Percentiles rank a stretch among this genome's conserved stretches.
Conservation (phyloP, 345 rosid species). For the Gossypium sturtianum region DNA sequence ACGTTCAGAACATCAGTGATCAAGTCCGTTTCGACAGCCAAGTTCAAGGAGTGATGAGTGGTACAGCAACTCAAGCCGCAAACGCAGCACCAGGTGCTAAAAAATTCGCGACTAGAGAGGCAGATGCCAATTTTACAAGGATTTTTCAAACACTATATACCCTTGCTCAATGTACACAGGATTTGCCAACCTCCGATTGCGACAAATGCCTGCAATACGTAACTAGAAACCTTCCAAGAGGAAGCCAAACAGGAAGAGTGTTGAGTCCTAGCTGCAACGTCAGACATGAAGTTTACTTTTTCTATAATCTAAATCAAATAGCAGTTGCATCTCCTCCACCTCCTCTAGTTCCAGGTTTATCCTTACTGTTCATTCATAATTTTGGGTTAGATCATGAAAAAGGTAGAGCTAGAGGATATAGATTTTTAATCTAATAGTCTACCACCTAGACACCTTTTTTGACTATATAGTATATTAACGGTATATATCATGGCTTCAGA, state of each 20-base stretch:
- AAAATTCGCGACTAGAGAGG: background rate
- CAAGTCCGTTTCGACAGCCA: background rate
- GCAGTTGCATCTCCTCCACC: background rate
- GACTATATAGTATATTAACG: background rate
- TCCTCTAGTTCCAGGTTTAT: background rate
- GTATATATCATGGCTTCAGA: background rate
- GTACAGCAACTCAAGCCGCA: background rate
- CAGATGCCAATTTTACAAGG: no score
- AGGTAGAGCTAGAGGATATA: no score
- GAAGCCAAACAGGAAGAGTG: background rate
- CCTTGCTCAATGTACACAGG: background rate
- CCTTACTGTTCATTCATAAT: background rate
- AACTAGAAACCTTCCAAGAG: no score
- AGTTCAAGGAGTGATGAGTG: background rate
- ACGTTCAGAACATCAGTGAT: background rate
- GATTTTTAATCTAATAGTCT: no score
- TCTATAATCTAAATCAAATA: slow-evolving; percentile 4
- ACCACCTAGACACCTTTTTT: background rate
- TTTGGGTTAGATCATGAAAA: background rate
- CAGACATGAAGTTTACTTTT: background rate
- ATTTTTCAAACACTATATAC: background rate
- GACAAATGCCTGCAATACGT: background rate
- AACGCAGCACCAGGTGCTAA: background rate
- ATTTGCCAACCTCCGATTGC: background rate
- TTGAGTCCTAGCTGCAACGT: slow-evolving; percentile 13